Evolutionary conservation across 139 green algal genomes (phyloP), one percentile per base, ranked within the genome.

Genomic region (Chlorella sp.): DNA sequence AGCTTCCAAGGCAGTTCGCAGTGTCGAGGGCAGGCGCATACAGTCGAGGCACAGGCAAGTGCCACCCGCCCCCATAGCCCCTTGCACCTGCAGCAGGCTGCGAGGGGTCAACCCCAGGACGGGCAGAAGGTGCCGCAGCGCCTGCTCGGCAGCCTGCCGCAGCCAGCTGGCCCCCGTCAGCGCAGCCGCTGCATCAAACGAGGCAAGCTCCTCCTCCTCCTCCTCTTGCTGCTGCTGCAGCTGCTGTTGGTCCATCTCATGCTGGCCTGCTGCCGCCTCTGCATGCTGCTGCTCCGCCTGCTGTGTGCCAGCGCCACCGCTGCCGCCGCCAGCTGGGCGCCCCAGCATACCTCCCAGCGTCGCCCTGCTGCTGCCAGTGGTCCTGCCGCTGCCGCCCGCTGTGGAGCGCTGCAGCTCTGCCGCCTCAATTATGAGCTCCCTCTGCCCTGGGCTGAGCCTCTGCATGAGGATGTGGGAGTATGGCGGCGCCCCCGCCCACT

Each of bases 371-470:
- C 36, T 53, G 53, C 81, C 53, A n/a, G 30, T 86, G 30, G 53
- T 40, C 24, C 40, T 71, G 36, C 21, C 57, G 61, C 37, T 39
- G 32, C 37, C 26, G n/a, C 24, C 69, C 3, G 69, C 48, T 39
- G 1, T 36, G 18, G 19, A 95, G 0, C 92, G 92, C 39, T 71
- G 81, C 39, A 91, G 79, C 76, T 94, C 92, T 3, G 42, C 78
- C 3, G 87, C 87, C 40, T 95, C 93, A 36, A 84, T 14, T n/a
- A 94, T 78, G 53, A 92, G 87, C 53, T 76, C 71, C 3, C 69
- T 82, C 81, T 91, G 81, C 37, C 36, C 21, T 3, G 7, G 69
- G 36, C 40, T 39, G 36, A 94, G 75, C 7, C 68, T 85, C 57
- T 88, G 92, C 85, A 89, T 75, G 37, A 36, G 71, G 73, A 85